Evolutionary conservation across 331 rosid species (phyloP).

Genomic region (Arachis monticola): DNA sequence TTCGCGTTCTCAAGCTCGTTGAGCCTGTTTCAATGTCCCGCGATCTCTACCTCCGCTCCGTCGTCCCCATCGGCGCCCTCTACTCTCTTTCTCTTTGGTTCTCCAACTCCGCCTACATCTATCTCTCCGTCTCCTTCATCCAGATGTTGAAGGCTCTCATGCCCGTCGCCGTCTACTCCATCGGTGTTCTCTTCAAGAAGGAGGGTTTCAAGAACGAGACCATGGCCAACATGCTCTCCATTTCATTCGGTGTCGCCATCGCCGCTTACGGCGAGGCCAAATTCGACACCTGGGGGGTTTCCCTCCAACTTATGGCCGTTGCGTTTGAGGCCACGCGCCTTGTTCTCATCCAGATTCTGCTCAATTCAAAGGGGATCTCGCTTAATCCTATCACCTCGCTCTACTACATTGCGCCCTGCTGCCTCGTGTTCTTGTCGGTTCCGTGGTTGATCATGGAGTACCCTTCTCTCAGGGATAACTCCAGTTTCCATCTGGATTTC

Average conservation of each 20-base stretch:
- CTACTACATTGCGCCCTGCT: slow-evolving; percentile 92
- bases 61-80: slow-evolving; percentile 92
- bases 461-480: slow-evolving; percentile 70
- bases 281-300: slow-evolving; percentile 73
- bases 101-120: slow-evolving; percentile 89
- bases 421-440: slow-evolving; percentile 69
- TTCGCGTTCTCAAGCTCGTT: slow-evolving; percentile 80
- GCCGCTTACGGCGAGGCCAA: slow-evolving; percentile 93
- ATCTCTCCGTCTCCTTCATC: slow-evolving; percentile 87
- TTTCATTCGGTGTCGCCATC: slow-evolving; percentile 79
- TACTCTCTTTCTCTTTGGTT: slow-evolving; percentile 93
- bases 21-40: slow-evolving; percentile 89
- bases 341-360: slow-evolving; percentile 84
- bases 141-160: slow-evolving; percentile 96
- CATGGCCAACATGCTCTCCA: slow-evolving; percentile 89
- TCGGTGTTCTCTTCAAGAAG: slow-evolving; percentile 68
- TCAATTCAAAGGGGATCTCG: slow-evolving; percentile 79
- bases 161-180: slow-evolving; percentile 93
- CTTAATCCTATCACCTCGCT: slow-evolving; percentile 90
- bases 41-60: slow-evolving; percentile 74
- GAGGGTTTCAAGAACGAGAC: slow-evolving; percentile 71
- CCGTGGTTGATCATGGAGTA: slow-evolving; percentile 89
- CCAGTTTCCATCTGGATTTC: slow-evolving; percentile 81
- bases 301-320: slow-evolving; percentile 77
- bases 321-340: slow-evolving; percentile 89